Percentiles rank a stretch among this genome's conserved stretches.
These are phyloP conservation scores for Heliosperma pusillum DNA, from an alignment of 148 eudicot genomes.

Conservation along the genomic window DNA sequence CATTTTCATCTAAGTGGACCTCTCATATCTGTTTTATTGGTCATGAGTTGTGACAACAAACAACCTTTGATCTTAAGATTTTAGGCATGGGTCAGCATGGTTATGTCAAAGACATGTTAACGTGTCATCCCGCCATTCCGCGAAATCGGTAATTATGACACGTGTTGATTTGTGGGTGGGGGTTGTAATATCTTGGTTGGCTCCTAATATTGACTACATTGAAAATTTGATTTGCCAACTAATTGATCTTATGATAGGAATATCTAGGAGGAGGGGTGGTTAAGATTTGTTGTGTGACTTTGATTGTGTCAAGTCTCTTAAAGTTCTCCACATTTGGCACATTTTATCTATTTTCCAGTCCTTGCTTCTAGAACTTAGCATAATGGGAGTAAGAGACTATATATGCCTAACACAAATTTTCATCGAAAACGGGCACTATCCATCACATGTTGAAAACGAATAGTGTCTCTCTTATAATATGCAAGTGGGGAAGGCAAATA, in stretches of 20 bases:
- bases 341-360: neutral
- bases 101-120: neutral
- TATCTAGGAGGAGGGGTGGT: conserved; percentile 4
- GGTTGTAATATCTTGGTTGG: neutral
- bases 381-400: no score
- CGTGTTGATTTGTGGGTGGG: conserved; percentile 16
- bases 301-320: conserved; percentile 1
- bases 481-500: no score
- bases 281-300: conserved; percentile 11
- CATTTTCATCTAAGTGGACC: conserved; percentile 12
- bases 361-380: conserved; percentile 9
- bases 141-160: neutral
- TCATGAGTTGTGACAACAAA: conserved; percentile 12
- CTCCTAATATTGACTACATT: conserved; percentile 5
- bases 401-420: no score
- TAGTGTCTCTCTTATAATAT: no score
- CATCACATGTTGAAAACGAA: no score
- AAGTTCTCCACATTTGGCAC: neutral
- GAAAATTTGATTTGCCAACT: conserved; percentile 18
- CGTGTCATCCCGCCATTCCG: conserved; percentile 17
- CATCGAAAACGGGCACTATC: no score
- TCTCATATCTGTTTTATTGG: neutral
- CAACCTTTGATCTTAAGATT: conserved; percentile 15
- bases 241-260: conserved; percentile 13
- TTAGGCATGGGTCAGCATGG: conserved; percentile 12